Conservation (phyloP, 352 stramenopile genomes). For the Phytophthora citrophthora region DNA sequence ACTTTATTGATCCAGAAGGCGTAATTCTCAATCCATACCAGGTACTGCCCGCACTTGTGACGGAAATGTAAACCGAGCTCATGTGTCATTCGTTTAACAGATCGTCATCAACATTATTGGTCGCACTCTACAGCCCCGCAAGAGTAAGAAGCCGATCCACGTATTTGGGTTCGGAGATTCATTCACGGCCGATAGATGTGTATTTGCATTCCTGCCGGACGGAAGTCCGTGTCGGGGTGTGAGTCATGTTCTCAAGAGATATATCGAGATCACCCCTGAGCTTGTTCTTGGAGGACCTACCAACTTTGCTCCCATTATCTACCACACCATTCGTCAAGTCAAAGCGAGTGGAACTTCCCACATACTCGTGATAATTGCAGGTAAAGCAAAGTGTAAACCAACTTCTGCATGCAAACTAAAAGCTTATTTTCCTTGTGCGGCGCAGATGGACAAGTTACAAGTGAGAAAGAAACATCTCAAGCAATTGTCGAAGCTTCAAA, state of each 20-base stretch:
- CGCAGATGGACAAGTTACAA: constrained; percentile 71
- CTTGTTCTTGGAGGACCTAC: constrained; percentile 65
- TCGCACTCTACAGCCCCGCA: constrained; percentile 66
- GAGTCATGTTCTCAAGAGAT: constrained; percentile 57
- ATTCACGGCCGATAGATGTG: constrained; percentile 51
- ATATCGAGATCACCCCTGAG: constrained; percentile 55
- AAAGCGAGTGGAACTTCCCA: constrained; percentile 58
- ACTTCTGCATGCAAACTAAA: not conserved
- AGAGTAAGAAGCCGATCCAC: constrained; percentile 77
- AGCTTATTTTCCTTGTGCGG: not conserved
- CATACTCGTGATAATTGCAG: constrained; percentile 79
- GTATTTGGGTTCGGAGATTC: constrained; percentile 80
- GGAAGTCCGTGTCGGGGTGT: constrained; percentile 57
- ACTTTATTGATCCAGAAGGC: constrained; percentile 65
- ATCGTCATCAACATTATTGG: constrained; percentile 76
- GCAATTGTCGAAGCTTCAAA: constrained; percentile 80
- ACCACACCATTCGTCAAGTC: constrained; percentile 67
- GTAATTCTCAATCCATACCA: constrained; percentile 70
- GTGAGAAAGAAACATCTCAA: constrained; percentile 62
- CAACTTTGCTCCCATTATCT: constrained; percentile 85
- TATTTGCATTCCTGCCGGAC: constrained; percentile 59
- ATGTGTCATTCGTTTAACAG: constrained; percentile 20
- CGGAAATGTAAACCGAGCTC: not conserved
- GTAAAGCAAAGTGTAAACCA: constrained; percentile 3
- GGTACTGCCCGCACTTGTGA: constrained; percentile 19